phyloP scores from a whole-genome alignment of 441 rosid genomes.

The Populus hybrid region DNA sequence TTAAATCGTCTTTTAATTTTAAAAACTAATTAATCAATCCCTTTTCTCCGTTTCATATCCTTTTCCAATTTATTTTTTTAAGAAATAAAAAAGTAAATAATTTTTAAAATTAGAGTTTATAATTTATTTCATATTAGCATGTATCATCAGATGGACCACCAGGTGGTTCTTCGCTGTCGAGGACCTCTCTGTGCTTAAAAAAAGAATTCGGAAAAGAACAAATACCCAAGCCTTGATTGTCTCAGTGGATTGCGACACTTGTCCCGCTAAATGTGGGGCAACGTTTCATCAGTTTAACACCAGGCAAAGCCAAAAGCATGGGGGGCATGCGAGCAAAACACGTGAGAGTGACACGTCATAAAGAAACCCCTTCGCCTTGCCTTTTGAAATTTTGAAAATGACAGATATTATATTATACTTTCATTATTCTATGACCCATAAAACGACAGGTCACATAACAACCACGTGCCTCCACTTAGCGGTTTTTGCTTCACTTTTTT shows the following conservation, averaged over 20 bases:
- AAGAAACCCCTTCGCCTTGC: not conserved
- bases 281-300: constrained; percentile 3
- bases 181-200: not conserved
- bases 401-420: not conserved
- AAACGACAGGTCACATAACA: not conserved
- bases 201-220: not conserved
- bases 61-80: too few relatives aligned
- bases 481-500: not conserved
- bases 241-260: constrained; percentile 5
- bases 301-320: constrained; percentile 6
- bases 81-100: too few relatives aligned
- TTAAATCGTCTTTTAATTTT: too few relatives aligned
- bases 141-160: not conserved
- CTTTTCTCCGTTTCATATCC: too few relatives aligned
- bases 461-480: not conserved
- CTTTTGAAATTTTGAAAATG: not conserved
- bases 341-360: constrained; percentile 16
- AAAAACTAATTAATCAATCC: too few relatives aligned
- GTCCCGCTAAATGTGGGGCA: constrained; percentile 1
- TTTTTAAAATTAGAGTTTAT: too few relatives aligned
- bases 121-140: not conserved
- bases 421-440: too few relatives aligned
- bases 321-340: not conserved
- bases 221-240: not conserved
- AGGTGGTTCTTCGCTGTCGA: not conserved